These are phyloP conservation scores for Hypholoma sublateritium DNA, from an alignment of 768 basidiomycete genomes.

Conservation along the genomic window DNA sequence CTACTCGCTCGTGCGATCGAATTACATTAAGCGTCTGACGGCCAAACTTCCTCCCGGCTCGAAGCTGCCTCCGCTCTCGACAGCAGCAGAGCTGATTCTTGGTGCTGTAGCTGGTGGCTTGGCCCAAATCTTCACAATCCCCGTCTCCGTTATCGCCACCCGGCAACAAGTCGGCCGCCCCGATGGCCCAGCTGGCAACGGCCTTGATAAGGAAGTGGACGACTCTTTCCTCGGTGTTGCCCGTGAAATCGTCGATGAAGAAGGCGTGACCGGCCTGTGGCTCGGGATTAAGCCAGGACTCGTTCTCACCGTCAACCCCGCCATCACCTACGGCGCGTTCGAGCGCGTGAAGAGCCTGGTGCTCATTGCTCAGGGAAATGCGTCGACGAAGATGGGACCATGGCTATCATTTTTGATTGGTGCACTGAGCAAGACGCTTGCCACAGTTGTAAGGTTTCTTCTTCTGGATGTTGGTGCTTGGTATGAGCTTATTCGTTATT, in stretches of 20 bases:
- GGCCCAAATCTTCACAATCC: constrained; percentile 97
- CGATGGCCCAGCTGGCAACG: constrained; percentile 8
- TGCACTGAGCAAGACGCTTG: constrained; percentile 90
- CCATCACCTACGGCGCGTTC: constrained; percentile 95
- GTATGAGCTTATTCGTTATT: not conserved
- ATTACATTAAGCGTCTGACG: constrained; percentile 74
- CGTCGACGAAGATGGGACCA: constrained; percentile 68
- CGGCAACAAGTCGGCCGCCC: constrained; percentile 86
- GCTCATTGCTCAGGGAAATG: constrained; percentile 51
- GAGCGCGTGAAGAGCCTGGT: constrained; percentile 85
- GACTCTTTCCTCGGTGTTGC: constrained; percentile 82
- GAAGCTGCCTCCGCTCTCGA: constrained; percentile 64
- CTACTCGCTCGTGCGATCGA: constrained; percentile 86
- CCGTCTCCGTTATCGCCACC: constrained; percentile 96
- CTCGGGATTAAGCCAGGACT: constrained; percentile 88
- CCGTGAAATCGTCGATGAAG: constrained; percentile 84
- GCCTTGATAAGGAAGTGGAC: constrained; percentile 35
- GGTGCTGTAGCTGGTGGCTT: constrained; percentile 93
- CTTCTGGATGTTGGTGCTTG: not conserved
- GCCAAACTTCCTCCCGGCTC: constrained; percentile 59
- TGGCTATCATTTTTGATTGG: constrained; percentile 84
- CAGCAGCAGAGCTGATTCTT: constrained; percentile 78
- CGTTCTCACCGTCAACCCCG: constrained; percentile 96
- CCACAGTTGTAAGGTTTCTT: constrained; percentile 75
- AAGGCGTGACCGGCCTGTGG: constrained; percentile 89